Evolutionary conservation across 352 stramenopile species (phyloP).

Genomic region (Phytophthora rubi): DNA sequence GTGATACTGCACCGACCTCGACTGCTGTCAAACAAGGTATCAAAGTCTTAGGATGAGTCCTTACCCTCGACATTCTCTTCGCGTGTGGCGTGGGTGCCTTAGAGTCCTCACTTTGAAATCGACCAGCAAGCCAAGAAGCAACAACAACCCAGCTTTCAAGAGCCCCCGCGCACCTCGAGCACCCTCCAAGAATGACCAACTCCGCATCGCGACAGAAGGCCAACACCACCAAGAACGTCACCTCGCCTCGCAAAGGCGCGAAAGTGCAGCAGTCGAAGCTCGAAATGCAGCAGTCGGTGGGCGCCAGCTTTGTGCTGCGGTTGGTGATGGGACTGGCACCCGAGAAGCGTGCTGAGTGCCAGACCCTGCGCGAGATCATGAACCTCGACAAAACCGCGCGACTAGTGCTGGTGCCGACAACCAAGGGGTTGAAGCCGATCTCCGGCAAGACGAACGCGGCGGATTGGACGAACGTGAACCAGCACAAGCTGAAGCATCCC

Average conservation of each 20-base stretch:
- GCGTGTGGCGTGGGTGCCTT: too few relatives aligned
- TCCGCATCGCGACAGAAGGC: constrained; percentile 13
- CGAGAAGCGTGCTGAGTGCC: constrained; percentile 28
- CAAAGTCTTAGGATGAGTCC: too few relatives aligned
- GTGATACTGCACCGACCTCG: too few relatives aligned
- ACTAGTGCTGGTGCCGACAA: constrained; percentile 7
- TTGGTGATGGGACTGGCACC: constrained; percentile 25
- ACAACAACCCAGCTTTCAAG: background rate
- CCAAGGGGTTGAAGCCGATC: constrained; percentile 6
- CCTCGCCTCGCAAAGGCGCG: too few relatives aligned
- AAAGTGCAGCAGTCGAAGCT: constrained; percentile 18
- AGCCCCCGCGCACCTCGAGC: background rate
- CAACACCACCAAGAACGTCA: constrained; percentile 4
- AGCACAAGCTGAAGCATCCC: constrained; percentile 8
- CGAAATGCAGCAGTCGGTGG: background rate
- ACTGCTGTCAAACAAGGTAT: too few relatives aligned
- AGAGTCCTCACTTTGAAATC: background rate
- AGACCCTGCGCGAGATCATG: constrained; percentile 23
- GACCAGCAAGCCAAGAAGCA: background rate
- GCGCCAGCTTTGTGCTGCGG: background rate
- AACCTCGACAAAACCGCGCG: constrained; percentile 2
- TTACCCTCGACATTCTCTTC: too few relatives aligned
- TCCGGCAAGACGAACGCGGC: background rate
- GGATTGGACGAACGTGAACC: constrained; percentile 11
- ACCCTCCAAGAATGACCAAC: constrained; percentile 14